Evolutionary conservation across 2,329 filamentous ascomycete genomes (phyloP).

Genomic region (Stenocarpella maydis): DNA sequence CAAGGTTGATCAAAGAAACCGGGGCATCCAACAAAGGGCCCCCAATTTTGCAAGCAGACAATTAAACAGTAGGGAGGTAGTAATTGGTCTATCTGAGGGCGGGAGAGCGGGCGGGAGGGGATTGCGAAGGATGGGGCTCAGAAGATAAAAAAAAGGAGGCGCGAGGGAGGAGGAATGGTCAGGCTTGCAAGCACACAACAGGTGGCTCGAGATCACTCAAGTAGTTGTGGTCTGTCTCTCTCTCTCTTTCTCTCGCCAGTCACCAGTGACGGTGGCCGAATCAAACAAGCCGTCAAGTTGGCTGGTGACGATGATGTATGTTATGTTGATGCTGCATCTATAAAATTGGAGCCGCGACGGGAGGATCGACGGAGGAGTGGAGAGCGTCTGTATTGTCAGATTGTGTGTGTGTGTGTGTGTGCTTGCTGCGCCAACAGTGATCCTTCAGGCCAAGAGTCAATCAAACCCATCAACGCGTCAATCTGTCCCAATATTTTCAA

Average conservation of each 20-base stretch:
- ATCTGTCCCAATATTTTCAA: not conserved
- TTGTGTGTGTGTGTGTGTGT: no score
- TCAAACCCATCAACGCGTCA: constrained; percentile 1
- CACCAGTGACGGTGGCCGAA: no score
- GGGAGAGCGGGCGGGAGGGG: not conserved
- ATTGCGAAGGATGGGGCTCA: not conserved
- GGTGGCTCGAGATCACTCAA: constrained; percentile 15
- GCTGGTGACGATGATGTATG: constrained; percentile 20
- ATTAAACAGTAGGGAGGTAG: not conserved
- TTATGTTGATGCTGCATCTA: no score
- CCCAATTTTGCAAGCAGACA: not conserved
- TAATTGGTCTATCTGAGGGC: constrained; percentile 6
- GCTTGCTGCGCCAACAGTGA: not conserved
- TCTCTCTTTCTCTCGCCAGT: no score
- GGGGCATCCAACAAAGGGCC: not conserved
- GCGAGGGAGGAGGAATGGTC: not conserved
- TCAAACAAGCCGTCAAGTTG: not conserved
- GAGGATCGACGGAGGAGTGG: no score
- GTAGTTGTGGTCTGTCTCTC: not conserved
- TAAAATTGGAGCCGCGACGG: no score
- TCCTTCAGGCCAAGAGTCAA: not conserved
- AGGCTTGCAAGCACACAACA: constrained; percentile 2
- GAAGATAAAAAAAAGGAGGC: not conserved
- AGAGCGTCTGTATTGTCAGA: no score
- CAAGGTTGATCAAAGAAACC: constrained; percentile 12